phyloP scores from a whole-genome alignment of 441 rosid genomes.

The Populus hybrid region DNA sequence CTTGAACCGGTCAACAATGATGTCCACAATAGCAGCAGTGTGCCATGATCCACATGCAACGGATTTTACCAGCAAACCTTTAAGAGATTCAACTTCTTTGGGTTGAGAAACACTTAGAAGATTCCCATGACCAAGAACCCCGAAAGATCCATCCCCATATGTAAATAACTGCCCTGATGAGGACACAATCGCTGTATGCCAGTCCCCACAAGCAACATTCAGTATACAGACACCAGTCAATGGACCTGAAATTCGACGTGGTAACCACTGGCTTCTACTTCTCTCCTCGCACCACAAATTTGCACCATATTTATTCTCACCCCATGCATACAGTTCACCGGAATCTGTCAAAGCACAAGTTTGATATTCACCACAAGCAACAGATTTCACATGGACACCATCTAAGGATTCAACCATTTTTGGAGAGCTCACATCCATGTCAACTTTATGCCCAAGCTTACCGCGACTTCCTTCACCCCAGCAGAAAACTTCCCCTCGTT shows the following conservation, averaged over 20 bases:
- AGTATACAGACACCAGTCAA: constrained; percentile 41
- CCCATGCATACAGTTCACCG: constrained; percentile 63
- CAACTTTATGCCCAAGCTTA: constrained; percentile 63
- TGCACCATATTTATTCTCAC: constrained; percentile 37
- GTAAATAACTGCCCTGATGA: constrained; percentile 61
- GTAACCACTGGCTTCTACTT: constrained; percentile 46
- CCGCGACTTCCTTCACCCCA: constrained; percentile 78
- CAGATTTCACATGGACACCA: constrained; percentile 40
- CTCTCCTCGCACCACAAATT: constrained; percentile 18
- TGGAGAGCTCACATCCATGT: constrained; percentile 47
- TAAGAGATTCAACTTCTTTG: constrained; percentile 62
- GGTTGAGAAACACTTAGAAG: constrained; percentile 49
- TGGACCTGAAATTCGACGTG: constrained; percentile 42
- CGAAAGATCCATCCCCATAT: constrained; percentile 77
- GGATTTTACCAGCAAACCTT: constrained; percentile 39
- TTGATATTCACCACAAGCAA: constrained; percentile 62
- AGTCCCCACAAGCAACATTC: constrained; percentile 65
- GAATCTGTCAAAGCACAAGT: constrained; percentile 57
- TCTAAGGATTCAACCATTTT: constrained; percentile 59
- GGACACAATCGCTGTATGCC: constrained; percentile 68
- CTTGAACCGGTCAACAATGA: constrained; percentile 26
- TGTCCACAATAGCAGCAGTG: constrained; percentile 67
- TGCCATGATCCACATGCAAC: constrained; percentile 85
- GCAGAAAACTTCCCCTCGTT: constrained; percentile 73
- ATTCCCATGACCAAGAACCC: constrained; percentile 82